Base-by-base conservation (phyloP, 2,329 filamentous ascomycete genomes). In the Calonectria leucothoes region DNA sequence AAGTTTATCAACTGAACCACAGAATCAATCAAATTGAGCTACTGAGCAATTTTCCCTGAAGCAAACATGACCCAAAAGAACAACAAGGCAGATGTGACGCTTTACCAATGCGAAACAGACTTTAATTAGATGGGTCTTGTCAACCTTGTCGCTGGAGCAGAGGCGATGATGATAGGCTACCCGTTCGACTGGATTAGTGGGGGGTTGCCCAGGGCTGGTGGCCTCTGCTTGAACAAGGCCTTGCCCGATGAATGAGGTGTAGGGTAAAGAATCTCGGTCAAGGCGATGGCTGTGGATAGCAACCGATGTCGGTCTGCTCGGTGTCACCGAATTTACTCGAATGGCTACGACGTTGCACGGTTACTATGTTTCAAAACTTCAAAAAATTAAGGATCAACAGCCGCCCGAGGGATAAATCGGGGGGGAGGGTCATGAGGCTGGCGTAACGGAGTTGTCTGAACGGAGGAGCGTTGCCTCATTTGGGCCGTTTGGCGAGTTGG, bases 111-210 rank as follows among this genome's bases (percentile, higher is more conserved):
- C 31, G 35, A 37, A 61, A 61, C 35, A 61, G 55, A 61, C 33
- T 61, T 61, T 61, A 37, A 61, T 61, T 61, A 61, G 55, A 61
- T 61, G 55, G 55, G 33, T 39, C 55, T 23, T 17, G 33, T 61
- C 35, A 61, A 61, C 55, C 55, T 61, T 39, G 35, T 29, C 23
- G 55, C 55, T 25, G 25, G 33, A 10, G 55, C 33, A 39, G 25
- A 27, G 12, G 8, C 35, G 15, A 15, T 25, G 11, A 6, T 61
- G 55, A 61, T 61, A 39, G 55, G 55, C 55, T 61, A 61, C 27
- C 55, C 55, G 55, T 15, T 39, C 55, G 20, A 37, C 35, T 27
- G 55, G 55, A 61, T 61, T 61, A 39, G 55, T 39, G 55, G 55
- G 33, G 29, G 55, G 14, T 29, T 31, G 27, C 11, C 33, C 33